phyloP scores from a whole-genome alignment of 1,139 yeast species.

The Yamadazyma mexicana region DNA sequence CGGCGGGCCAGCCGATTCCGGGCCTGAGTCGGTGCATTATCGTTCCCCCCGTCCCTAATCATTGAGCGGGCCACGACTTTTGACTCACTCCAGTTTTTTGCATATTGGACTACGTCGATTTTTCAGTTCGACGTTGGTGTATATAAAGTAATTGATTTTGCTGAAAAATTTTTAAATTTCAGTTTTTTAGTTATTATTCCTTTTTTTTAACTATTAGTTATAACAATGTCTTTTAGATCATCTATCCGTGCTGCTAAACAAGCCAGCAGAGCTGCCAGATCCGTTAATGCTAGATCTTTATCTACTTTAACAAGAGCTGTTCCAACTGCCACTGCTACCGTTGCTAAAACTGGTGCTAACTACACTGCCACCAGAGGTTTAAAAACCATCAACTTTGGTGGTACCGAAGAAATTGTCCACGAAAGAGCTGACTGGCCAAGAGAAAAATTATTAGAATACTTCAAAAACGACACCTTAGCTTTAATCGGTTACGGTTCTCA shows the following conservation, averaged over 20 bases:
- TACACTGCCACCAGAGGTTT: conserved; percentile 68
- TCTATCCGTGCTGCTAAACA: conserved; percentile 62
- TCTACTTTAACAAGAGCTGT: conserved; percentile 53
- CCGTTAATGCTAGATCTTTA: conserved; percentile 65
- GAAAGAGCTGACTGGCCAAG: conserved; percentile 99
- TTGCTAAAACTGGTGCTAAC: conserved; percentile 15
- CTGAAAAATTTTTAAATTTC: conserved; percentile 9
- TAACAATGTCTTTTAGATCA: conserved; percentile 60
- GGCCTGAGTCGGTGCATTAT: conserved; percentile 2
- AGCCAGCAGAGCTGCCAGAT: conserved; percentile 53
- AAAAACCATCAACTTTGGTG: conserved; percentile 96
- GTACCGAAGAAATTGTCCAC: conserved; percentile 91
- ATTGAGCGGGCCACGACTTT: background rate
- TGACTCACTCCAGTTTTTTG: conserved; percentile 4
- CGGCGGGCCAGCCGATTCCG: conserved; percentile 1
- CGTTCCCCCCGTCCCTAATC: conserved; percentile 2
- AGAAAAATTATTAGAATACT: conserved; percentile 92
- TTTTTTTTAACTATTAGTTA: background rate
- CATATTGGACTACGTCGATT: no score
- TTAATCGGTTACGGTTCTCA: conserved; percentile 99
- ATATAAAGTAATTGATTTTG: conserved; percentile 1
- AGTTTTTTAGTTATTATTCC: no score
- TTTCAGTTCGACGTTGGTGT: background rate
- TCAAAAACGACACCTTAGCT: conserved; percentile 97
- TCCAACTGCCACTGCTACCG: conserved; percentile 35